Conservation (phyloP, 148 eudicot species). For the Arctostaphylos glauca region DNA sequence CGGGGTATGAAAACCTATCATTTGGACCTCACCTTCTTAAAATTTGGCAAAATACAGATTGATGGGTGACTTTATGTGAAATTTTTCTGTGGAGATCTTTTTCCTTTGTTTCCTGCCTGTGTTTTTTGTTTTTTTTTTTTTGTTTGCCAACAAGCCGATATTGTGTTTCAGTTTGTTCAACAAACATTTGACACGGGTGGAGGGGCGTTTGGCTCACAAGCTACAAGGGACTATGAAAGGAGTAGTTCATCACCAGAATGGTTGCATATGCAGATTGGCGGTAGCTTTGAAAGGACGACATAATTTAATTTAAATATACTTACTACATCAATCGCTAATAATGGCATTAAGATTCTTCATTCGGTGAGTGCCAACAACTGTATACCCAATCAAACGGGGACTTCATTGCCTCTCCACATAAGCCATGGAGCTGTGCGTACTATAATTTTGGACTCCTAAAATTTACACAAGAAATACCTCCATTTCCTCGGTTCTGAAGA, state of each 20-base stretch:
- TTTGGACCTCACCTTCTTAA: neutral
- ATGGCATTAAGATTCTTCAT: slow-evolving; percentile 19
- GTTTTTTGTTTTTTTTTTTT: neutral
- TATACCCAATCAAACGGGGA: slow-evolving; percentile 6
- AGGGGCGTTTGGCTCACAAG: slow-evolving; percentile 54
- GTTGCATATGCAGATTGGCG: slow-evolving; percentile 93
- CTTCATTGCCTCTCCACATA: slow-evolving; percentile 1
- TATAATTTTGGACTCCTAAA: neutral
- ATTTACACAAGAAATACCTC: slow-evolving; percentile 9
- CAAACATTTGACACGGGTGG: slow-evolving; percentile 60
- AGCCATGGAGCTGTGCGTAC: slow-evolving; percentile 7
- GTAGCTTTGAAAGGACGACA: slow-evolving; percentile 64
- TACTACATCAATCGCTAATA: slow-evolving; percentile 20
- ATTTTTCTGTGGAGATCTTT: neutral
- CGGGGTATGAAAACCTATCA: neutral
- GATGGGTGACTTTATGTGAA: neutral
- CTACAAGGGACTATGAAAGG: slow-evolving; percentile 53
- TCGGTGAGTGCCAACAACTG: slow-evolving; percentile 14
- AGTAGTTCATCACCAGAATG: slow-evolving; percentile 74
- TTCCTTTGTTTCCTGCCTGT: neutral
- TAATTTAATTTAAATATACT: slow-evolving; percentile 32
- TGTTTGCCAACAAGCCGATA: neutral
- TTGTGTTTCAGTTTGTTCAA: slow-evolving; percentile 55
- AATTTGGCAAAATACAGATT: neutral
- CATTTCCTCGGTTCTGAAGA: neutral